Conservation (phyloP, 2,329 filamentous ascomycete genomes). For the Gliomastix tumulicola region DNA sequence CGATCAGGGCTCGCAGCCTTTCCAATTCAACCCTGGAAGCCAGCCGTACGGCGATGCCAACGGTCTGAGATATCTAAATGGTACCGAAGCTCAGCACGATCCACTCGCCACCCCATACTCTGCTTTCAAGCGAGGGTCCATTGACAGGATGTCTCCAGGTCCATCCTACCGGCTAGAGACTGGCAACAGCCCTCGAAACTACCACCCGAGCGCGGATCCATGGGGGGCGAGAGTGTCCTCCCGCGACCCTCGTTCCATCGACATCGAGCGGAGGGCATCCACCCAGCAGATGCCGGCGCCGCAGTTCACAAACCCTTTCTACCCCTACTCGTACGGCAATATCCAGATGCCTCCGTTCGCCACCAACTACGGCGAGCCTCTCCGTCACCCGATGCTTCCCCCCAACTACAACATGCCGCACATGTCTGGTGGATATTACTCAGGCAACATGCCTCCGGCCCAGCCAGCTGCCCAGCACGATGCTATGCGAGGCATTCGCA, state of each 20-base stretch:
- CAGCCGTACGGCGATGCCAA: conserved; percentile 33
- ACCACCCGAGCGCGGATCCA: conserved; percentile 21
- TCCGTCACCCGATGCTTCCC: conserved; percentile 26
- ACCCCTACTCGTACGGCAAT: conserved; percentile 20
- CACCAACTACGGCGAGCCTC: conserved; percentile 24
- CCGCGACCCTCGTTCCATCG: conserved; percentile 24
- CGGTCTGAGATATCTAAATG: conserved; percentile 15
- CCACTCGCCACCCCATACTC: conserved; percentile 15
- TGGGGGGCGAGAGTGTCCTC: conserved; percentile 28
- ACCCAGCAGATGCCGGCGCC: conserved; percentile 20
- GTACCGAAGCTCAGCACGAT: conserved; percentile 20
- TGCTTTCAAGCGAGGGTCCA: conserved; percentile 25
- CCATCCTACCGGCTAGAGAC: conserved; percentile 20
- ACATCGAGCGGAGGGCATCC: conserved; percentile 28
- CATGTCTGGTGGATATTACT: conserved; percentile 19
- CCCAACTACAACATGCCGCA: conserved; percentile 23
- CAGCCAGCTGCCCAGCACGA: conserved; percentile 48
- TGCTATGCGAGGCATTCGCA: conserved; percentile 55
- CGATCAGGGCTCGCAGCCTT: conserved; percentile 25
- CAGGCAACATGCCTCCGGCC: conserved; percentile 16
- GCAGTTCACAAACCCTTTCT: conserved; percentile 21
- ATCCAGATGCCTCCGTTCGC: conserved; percentile 21
- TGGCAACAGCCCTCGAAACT: conserved; percentile 14
- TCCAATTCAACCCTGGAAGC: conserved; percentile 39
- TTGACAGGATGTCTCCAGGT: conserved; percentile 29